These are phyloP conservation scores for Kandelia obovata DNA, from an alignment of 345 rosid genomes.

Conservation along the genomic window DNA sequence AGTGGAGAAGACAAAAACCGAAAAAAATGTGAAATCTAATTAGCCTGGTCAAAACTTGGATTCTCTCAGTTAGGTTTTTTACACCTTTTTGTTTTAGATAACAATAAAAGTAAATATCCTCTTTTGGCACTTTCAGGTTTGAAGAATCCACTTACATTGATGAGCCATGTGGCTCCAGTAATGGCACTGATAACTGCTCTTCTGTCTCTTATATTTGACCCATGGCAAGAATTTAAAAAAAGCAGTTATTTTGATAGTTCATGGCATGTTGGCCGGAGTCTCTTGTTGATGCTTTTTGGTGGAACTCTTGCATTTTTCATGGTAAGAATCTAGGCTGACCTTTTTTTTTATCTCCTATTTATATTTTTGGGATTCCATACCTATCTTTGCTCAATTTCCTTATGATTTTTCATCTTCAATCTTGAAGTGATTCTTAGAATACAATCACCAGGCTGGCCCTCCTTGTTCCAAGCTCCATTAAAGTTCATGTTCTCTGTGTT, in stretches of 20 bases:
- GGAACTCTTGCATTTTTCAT: constrained; percentile 93
- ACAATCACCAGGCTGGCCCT: no score
- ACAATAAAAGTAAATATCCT: no score
- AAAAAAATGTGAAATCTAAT: no score
- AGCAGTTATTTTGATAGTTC: constrained; percentile 78
- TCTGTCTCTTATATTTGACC: constrained; percentile 86
- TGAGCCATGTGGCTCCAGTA: constrained; percentile 81
- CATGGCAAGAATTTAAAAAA: constrained; percentile 74
- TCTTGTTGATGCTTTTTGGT: constrained; percentile 89
- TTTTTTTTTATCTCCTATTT: not conserved
- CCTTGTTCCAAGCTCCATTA: not conserved
- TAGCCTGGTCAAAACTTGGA: no score
- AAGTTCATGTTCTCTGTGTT: constrained; percentile 15
- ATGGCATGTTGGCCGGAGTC: constrained; percentile 73
- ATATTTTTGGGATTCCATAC: no score
- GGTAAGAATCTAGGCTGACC: constrained; percentile 43
- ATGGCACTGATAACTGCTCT: constrained; percentile 82
- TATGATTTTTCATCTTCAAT: not conserved
- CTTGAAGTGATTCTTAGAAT: not conserved
- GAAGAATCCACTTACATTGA: constrained; percentile 83
- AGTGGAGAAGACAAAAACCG: no score
- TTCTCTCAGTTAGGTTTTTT: no score
- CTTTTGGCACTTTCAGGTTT: constrained; percentile 49
- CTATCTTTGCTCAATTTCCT: not conserved
- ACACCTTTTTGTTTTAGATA: no score